phyloP scores from a whole-genome alignment of 345 rosid genomes.

The Capsella bursapastoris region DNA sequence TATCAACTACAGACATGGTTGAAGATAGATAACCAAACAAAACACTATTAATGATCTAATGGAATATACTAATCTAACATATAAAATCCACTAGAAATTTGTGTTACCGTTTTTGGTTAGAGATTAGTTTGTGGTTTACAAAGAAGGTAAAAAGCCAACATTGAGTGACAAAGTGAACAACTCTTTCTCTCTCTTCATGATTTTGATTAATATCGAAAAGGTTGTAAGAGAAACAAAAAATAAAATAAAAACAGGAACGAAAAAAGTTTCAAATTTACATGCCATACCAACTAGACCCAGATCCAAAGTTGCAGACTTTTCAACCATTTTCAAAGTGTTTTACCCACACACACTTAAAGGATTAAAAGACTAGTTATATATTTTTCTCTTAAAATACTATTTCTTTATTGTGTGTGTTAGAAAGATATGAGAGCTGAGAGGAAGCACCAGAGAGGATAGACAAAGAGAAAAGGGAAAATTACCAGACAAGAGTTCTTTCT shows the following conservation, averaged over 20 bases:
- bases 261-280: slow-evolving; percentile 33
- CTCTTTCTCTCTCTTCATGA: slow-evolving; percentile 45
- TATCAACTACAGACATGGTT: not conserved
- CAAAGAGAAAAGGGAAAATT: slow-evolving; percentile 12
- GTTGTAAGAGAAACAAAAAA: slow-evolving; percentile 20
- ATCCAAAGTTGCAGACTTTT: slow-evolving; percentile 48
- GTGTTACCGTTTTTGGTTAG: slow-evolving; percentile 32
- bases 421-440: slow-evolving; percentile 16
- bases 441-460: slow-evolving; percentile 33
- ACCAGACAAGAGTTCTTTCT: slow-evolving; percentile 38
- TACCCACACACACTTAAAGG: slow-evolving; percentile 27
- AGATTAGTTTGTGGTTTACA: slow-evolving; percentile 26
- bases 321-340: slow-evolving; percentile 37
- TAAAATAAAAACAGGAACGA: too few relatives aligned
- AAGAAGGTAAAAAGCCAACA: slow-evolving; percentile 25
- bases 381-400: slow-evolving; percentile 17
- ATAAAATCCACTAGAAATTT: slow-evolving; percentile 2
- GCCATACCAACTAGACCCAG: slow-evolving; percentile 42
- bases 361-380: slow-evolving; percentile 36
- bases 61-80: slow-evolving; percentile 4
- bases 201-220: slow-evolving; percentile 24
- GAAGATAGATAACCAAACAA: not conserved
- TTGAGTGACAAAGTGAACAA: slow-evolving; percentile 58
- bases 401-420: slow-evolving; percentile 8
- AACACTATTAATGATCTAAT: not conserved